Conservation (phyloP, 2,329 filamentous ascomycete genomes). For the Ophiostoma tasmaniense region DNA sequence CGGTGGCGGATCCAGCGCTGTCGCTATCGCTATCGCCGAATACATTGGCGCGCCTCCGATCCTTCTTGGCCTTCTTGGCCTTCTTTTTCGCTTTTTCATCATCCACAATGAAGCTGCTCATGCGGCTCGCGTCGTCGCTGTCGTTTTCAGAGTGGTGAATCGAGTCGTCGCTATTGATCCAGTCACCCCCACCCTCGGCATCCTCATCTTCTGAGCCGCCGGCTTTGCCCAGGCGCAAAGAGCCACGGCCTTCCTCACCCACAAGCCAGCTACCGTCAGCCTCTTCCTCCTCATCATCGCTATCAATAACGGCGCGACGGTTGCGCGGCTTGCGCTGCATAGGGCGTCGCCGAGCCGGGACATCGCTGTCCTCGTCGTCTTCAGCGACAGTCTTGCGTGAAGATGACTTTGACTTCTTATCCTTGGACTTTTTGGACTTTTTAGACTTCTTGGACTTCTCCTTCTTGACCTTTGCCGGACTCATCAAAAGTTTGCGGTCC, state of each 20-base stretch:
- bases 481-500: conserved; percentile 59
- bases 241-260: conserved; percentile 53
- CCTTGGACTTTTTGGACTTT: not conserved
- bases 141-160: conserved; percentile 46
- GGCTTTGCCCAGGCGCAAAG: conserved; percentile 60
- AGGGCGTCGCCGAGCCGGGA: conserved; percentile 19
- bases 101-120: conserved; percentile 48
- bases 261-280: conserved; percentile 75
- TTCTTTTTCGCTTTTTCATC: conserved; percentile 31
- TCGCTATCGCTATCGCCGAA: conserved; percentile 3
- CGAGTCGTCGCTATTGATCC: conserved; percentile 64
- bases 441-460: conserved; percentile 28
- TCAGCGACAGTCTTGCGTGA: conserved; percentile 29
- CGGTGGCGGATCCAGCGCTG: not conserved
- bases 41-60: conserved; percentile 21
- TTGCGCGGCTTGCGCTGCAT: conserved; percentile 35
- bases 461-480: conserved; percentile 32
- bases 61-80: conserved; percentile 24
- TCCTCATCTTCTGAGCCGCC: conserved; percentile 56
- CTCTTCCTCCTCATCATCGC: conserved; percentile 51
- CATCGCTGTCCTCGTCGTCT: conserved; percentile 26
- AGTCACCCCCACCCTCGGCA: conserved; percentile 78
- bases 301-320: conserved; percentile 53
- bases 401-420: conserved; percentile 23
- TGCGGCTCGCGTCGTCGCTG: conserved; percentile 43